Evolutionary conservation across 768 basidiomycete species (phyloP).

Genomic region (Amanita brunnescens): DNA sequence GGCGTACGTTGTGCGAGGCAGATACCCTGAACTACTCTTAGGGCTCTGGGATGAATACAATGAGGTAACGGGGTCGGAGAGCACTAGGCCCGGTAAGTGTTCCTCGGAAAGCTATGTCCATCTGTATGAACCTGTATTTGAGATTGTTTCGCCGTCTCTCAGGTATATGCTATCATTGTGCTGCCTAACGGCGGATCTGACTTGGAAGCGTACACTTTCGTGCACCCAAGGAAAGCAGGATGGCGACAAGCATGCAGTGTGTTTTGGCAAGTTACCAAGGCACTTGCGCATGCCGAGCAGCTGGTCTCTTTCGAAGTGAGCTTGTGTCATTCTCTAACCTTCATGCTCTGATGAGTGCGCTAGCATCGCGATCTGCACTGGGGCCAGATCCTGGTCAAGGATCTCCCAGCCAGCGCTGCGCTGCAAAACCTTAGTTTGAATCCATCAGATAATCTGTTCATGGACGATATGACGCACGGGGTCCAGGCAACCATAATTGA

Average conservation of each 20-base stretch:
- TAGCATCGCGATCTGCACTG: constrained; percentile 99
- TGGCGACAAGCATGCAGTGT: constrained; percentile 87
- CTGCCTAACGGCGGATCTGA: constrained; percentile 87
- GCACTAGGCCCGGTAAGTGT: constrained; percentile 68
- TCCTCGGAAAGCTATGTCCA: neutral
- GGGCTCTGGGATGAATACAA: constrained; percentile 85
- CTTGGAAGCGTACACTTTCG: constrained; percentile 77
- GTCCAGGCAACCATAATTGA: constrained; percentile 86
- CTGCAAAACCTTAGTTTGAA: constrained; percentile 29
- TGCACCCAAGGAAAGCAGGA: constrained; percentile 40
- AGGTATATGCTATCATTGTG: constrained; percentile 85
- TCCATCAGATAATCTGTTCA: constrained; percentile 25
- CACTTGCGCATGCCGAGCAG: constrained; percentile 74
- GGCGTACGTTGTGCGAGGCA: constrained; percentile 79
- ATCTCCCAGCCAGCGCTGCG: constrained; percentile 24
- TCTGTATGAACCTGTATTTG: constrained; percentile 5
- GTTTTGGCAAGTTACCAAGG: constrained; percentile 83
- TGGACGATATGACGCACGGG: constrained; percentile 64
- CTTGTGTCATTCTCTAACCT: neutral
- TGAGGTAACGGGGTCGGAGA: constrained; percentile 67
- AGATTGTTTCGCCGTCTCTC: constrained; percentile 72
- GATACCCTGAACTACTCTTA: constrained; percentile 73
- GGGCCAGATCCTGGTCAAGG: constrained; percentile 88
- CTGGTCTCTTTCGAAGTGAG: constrained; percentile 82
- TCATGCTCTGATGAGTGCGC: neutral